Evolutionary conservation across 371 early-diverging fungal genomes (phyloP), one percentile per base, ranked within the genome.

Genomic region (Mucor racemosus): DNA sequence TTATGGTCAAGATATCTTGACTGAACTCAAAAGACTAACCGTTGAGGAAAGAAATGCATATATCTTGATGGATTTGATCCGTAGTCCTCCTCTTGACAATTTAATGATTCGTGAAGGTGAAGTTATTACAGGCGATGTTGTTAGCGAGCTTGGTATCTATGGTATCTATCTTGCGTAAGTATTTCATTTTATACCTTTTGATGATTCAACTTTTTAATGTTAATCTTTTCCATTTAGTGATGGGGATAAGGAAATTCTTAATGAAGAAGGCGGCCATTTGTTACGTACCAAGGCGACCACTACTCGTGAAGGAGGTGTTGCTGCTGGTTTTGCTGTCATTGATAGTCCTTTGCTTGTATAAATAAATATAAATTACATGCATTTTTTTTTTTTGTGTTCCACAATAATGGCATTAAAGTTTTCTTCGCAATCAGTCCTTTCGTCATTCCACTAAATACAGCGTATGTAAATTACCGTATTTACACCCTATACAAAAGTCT

Each of bases 301-400:
- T 26, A 88, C 91, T 5, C 88, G 92, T 46, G 99, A 99, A 77
- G 99, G 99, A 13, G 99, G 99, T 38, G 98, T 99, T 4, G 97
- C 98, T 1, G 94, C 97, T 40, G 99, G 99, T n/a, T 98, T 90
- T 86, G 94, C 95, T n/a, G 97, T 98, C 11, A 90, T 98, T 75
- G 97, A 97, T 75, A 93, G 93, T 55, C 92, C 94, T 21, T 64
- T 91, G 40, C 76, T 94, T 35, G 78, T 92, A 38, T 91, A 81
- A 64, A 42, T 38, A 26, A 26, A 26, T 26, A 26, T 26, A 26
- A 26, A n/a, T n/a, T n/a, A n/a, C n/a, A n/a, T n/a, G n/a, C n/a
- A n/a, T n/a, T n/a, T 26, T 26, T 26, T 26, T 26, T 26, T 26
- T 26, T 26, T 26, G 26, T 26, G 26, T 3, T 26, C 26, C 3